A percentile compares a stretch with the other conserved stretches of the same genome.
Conservation (phyloP, 164 flowering plant species). For the Pachysandra terminalis region DNA sequence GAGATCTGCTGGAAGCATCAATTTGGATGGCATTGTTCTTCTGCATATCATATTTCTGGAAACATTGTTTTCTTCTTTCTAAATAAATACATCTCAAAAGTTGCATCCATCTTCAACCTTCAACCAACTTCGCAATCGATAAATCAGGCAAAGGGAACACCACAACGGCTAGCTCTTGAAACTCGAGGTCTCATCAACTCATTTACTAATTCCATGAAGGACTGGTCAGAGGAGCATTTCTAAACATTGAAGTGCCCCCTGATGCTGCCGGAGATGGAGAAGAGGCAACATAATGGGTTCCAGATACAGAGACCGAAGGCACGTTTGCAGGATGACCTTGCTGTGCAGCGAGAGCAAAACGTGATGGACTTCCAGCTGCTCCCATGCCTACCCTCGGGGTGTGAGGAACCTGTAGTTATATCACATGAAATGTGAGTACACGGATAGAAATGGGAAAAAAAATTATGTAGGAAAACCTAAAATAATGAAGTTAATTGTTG, state of each 20-base stretch:
- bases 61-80: no score
- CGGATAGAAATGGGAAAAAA: constrained; percentile 7
- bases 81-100: no score
- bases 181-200: no score
- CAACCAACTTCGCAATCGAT: no score
- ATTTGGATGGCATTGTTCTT: no score
- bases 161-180: no score
- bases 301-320: constrained; percentile 62
- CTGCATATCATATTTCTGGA: no score
- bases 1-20: no score
- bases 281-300: constrained; percentile 70
- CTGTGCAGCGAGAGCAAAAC: constrained; percentile 67
- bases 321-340: constrained; percentile 48
- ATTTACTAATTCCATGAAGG: constrained; percentile 70
- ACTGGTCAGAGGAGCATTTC: constrained; percentile 71
- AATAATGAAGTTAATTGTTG: no score
- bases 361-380: constrained; percentile 65
- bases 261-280: constrained; percentile 99
- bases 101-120: no score
- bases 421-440: constrained; percentile 22
- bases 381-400: constrained; percentile 42
- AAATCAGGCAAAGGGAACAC: no score
- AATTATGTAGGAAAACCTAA: not conserved
- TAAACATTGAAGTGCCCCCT: constrained; percentile 78
- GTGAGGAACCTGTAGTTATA: constrained; percentile 49